Conservation (phyloP, 352 stramenopile species). For the Phytophthora vignae region DNA sequence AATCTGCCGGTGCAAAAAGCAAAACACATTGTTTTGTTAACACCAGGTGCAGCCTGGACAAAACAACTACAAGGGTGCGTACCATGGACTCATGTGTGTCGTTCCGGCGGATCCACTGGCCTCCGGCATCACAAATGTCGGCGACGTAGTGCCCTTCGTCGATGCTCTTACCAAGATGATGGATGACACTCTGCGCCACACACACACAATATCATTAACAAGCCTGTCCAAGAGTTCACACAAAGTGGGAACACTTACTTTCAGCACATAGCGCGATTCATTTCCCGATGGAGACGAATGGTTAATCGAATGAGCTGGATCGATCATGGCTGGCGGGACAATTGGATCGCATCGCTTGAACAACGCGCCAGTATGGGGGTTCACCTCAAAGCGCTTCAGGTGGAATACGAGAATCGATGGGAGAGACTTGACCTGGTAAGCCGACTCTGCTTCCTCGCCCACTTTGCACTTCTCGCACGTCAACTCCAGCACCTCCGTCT, state of each 20-base stretch:
- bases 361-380: slow-evolving; percentile 63
- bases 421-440: slow-evolving; percentile 72
- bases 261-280: slow-evolving; percentile 52
- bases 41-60: not conserved
- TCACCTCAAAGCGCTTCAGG: slow-evolving; percentile 89
- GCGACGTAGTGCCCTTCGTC: slow-evolving; percentile 89
- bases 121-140: slow-evolving; percentile 64
- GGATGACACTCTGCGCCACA: slow-evolving; percentile 80
- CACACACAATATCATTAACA: slow-evolving; percentile 11
- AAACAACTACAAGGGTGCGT: slow-evolving; percentile 17
- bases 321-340: slow-evolving; percentile 59
- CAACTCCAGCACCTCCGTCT: slow-evolving; percentile 78
- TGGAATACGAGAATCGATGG: slow-evolving; percentile 82
- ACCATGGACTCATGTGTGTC: slow-evolving; percentile 85
- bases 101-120: slow-evolving; percentile 80
- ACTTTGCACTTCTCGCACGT: slow-evolving; percentile 87
- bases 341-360: slow-evolving; percentile 87
- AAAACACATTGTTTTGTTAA: not conserved
- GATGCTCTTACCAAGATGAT: slow-evolving; percentile 81
- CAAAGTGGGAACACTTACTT: slow-evolving; percentile 39
- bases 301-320: slow-evolving; percentile 51
- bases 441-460: slow-evolving; percentile 66
- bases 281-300: slow-evolving; percentile 27
- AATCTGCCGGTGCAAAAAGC: slow-evolving; percentile 49
- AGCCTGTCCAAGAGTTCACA: too few species aligned